These are phyloP conservation scores for Pigoraptor vietnamica DNA, from an alignment of 78 protist species.

Conservation along the genomic window DNA sequence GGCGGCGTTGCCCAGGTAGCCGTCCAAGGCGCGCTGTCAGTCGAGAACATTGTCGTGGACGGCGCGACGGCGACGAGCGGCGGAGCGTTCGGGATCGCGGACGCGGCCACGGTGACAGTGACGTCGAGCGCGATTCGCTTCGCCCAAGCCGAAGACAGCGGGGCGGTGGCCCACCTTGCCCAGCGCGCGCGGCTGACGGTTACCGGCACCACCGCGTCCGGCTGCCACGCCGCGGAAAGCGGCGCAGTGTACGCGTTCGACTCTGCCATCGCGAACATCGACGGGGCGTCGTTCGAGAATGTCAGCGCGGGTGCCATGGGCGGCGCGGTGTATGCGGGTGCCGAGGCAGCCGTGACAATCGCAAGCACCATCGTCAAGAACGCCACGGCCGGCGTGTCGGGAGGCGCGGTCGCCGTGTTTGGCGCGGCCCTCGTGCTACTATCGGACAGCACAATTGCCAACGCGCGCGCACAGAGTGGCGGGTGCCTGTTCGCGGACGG, in stretches of 20 bases:
- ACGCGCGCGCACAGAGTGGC: neutral
- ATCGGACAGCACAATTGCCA: neutral
- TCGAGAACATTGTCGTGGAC: too few relatives aligned
- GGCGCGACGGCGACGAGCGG: too few relatives aligned
- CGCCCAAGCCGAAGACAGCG: neutral
- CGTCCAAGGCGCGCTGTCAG: too few relatives aligned
- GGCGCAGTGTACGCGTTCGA: neutral
- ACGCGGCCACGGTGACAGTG: neutral
- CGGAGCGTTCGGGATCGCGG: neutral
- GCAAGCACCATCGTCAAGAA: neutral
- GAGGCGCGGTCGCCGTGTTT: neutral
- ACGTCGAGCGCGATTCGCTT: neutral
- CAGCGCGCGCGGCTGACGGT: too few relatives aligned
- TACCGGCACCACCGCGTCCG: neutral
- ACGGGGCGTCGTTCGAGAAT: neutral
- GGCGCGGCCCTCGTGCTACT: neutral
- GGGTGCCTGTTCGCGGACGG: neutral
- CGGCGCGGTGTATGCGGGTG: neutral
- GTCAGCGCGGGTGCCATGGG: neutral
- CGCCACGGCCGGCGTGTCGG: neutral
- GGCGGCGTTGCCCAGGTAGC: too few relatives aligned
- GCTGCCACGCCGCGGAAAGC: neutral
- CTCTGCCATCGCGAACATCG: neutral
- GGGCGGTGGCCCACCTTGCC: neutral
- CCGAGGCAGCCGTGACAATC: too few relatives aligned